A percentile compares a stretch with the other conserved stretches of the same genome.
Conservation (phyloP, 805 yeast species). For the Kodamaea fukazawae region DNA sequence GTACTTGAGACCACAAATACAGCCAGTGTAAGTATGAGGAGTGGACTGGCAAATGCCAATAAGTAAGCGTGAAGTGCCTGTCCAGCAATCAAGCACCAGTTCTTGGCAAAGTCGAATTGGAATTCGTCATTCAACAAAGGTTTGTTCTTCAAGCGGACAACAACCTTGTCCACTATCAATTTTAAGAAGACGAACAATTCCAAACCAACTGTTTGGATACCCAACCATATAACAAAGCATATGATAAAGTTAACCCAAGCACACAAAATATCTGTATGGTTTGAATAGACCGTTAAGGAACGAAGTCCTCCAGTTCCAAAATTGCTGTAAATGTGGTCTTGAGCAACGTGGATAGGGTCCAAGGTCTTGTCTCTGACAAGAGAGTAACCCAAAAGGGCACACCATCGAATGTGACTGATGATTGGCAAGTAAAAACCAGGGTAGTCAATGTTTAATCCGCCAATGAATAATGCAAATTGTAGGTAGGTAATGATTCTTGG, state of each 20-base stretch:
- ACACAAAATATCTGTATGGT: constrained; percentile 20
- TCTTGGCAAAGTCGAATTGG: constrained; percentile 17
- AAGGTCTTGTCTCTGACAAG: constrained; percentile 13
- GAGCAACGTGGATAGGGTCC: constrained; percentile 4
- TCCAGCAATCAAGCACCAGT: constrained; percentile 31
- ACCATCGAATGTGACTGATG: constrained; percentile 52
- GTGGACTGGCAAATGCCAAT: constrained; percentile 40
- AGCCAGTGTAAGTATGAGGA: constrained; percentile 39
- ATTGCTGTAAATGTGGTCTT: constrained; percentile 43
- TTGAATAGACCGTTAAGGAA: constrained; percentile 31
- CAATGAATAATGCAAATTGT: constrained; percentile 59
- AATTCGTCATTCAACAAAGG: constrained; percentile 9
- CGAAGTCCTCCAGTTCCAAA: constrained; percentile 41
- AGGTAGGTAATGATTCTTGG: constrained; percentile 49
- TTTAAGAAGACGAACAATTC: constrained; percentile 4
- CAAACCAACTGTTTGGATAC: constrained; percentile 14
- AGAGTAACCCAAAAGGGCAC: constrained; percentile 45
- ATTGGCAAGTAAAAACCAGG: constrained; percentile 65
- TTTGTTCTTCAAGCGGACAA: constrained; percentile 1
- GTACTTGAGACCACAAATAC: constrained; percentile 21
- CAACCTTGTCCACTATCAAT: constrained; percentile 4
- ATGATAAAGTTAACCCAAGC: constrained; percentile 47
- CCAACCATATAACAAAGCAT: constrained; percentile 26
- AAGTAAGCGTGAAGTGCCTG: constrained; percentile 29
- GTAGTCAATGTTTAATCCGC: constrained; percentile 51